Evolutionary conservation across 768 basidiomycete genomes (phyloP), one percentile per base, ranked within the genome.

Genomic region (Phanerochaete carnosa): DNA sequence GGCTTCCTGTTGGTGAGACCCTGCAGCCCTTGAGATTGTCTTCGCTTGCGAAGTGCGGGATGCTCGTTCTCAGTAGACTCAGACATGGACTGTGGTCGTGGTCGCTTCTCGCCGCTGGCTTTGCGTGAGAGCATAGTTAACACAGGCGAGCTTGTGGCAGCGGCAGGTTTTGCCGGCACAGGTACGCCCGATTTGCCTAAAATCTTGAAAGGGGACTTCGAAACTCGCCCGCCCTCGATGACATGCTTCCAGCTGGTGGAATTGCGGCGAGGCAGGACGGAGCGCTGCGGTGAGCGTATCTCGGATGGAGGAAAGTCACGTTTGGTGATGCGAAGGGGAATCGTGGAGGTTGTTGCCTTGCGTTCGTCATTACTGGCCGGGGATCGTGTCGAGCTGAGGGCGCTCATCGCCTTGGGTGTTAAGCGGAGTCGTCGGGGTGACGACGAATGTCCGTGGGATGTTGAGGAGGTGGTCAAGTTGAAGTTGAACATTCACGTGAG

Each of bases 131-230:
- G 51, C 51, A 52, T 52, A 46, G 65, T 74, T 51, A 63, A 68
- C 56, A 62, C 77, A 74, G 78, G 53, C 64, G 75, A 57, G 62
- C 67, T 54, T 59, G 64, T 65, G 75, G 75, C 1, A 22, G 69
- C 64, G 22, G 78, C 72, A 39, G n/a, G 80, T 22, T 60, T 74
- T 2, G 80, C 72, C 32, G 83, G 77, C n/a, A 79, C 77, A 51
- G 84, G 79, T 26, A 83, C 77, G 54, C 54, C 43, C 23, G 54
- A 26, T 37, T 55, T 55, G 32, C 50, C 13, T 12, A 51, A 22
- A 2, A 58, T 22, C 67, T 89, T 90, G 77, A 94, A 94, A 11
- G 92, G 92, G 12, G 92, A 94, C 65, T 92, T 92, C 29, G 88
- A 86, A 19, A 94, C 92, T 58, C 93, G 86, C 69, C 88, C 86